phyloP scores from a whole-genome alignment of 495 filamentous ascomycete genomes.

The Aspergillus coremiiformis region DNA sequence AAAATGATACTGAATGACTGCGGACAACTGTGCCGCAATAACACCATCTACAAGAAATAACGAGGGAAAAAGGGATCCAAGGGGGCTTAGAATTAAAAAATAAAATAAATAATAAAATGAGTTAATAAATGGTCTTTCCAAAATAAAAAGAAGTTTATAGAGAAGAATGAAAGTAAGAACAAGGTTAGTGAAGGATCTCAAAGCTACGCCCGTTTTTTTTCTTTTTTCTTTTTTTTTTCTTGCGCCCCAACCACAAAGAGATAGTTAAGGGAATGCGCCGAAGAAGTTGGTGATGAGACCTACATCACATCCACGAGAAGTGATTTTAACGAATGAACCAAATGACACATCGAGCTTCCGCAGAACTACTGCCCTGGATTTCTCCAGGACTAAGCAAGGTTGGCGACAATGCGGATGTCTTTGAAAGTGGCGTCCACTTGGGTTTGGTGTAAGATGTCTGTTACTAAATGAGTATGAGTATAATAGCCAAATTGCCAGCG shows the following conservation, averaged over 20 bases:
- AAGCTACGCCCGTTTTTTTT: conserved; percentile 7
- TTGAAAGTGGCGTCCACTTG: conserved; percentile 13
- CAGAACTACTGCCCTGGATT: conserved; percentile 7
- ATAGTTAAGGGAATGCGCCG: conserved; percentile 6
- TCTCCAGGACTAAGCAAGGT: conserved; percentile 23
- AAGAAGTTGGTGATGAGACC: conserved; percentile 20
- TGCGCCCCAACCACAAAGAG: conserved; percentile 6
- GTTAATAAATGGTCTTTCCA: conserved; percentile 1
- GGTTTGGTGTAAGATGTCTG: conserved; percentile 13
- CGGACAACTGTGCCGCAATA: conserved; percentile 23
- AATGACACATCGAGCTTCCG: conserved; percentile 6
- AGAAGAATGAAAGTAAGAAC: conserved; percentile 3
- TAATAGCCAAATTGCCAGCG: conserved; percentile 15
- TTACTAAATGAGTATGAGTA: conserved; percentile 6
- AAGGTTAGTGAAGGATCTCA: conserved; percentile 4
- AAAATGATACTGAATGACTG: conserved; percentile 13
- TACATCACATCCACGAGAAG: conserved; percentile 16
- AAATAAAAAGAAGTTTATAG: conserved; percentile 5
- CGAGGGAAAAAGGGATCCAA: conserved; percentile 6
- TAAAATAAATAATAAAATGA: conserved; percentile 5
- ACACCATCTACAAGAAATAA: conserved; percentile 9
- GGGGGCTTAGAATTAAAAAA: background rate
- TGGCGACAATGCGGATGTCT: conserved; percentile 30
- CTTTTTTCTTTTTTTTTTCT: conserved; percentile 3
- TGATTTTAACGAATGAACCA: conserved; percentile 12